phyloP scores from a whole-genome alignment of 169 alveolate species.

The Eimeria mitis region DNA sequence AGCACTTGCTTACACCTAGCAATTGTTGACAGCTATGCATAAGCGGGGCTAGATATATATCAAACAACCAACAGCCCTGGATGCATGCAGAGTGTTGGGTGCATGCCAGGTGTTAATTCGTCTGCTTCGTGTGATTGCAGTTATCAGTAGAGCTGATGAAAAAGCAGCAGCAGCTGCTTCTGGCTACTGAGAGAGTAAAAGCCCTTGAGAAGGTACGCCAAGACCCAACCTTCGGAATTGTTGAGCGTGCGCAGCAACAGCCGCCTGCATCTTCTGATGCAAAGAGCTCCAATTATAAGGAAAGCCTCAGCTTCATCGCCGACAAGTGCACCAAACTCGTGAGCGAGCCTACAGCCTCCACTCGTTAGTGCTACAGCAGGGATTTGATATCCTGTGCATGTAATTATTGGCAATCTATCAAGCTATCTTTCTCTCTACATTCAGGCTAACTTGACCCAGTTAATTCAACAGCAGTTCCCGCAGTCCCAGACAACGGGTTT shows the following conservation, averaged over 20 bases:
- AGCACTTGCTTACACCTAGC: not conserved
- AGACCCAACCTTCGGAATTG: slow-evolving; percentile 37
- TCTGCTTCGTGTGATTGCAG: slow-evolving; percentile 19
- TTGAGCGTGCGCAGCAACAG: slow-evolving; percentile 56
- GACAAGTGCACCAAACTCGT: slow-evolving; percentile 63
- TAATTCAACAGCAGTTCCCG: slow-evolving; percentile 35
- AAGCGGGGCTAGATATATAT: not conserved
- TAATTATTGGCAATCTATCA: not conserved
- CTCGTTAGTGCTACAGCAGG: not conserved
- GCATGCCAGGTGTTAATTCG: not conserved
- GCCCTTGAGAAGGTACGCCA: slow-evolving; percentile 40
- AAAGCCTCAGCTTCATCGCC: slow-evolving; percentile 32
- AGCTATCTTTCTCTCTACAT: not conserved
- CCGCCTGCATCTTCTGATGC: slow-evolving; percentile 15
- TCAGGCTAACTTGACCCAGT: slow-evolving; percentile 50
- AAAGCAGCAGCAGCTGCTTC: slow-evolving; percentile 57
- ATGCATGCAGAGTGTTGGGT: not conserved
- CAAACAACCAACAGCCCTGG: not conserved
- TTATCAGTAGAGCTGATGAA: slow-evolving; percentile 9
- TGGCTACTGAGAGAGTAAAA: slow-evolving; percentile 44
- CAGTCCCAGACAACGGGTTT: slow-evolving; percentile 15
- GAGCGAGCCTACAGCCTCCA: not conserved
- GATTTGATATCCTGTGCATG: not conserved
- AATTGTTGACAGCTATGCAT: not conserved
- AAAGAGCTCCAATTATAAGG: not conserved